Base-by-base conservation (phyloP, 192 early-diverging fungal species). In the Chytriomyces sp. region DNA sequence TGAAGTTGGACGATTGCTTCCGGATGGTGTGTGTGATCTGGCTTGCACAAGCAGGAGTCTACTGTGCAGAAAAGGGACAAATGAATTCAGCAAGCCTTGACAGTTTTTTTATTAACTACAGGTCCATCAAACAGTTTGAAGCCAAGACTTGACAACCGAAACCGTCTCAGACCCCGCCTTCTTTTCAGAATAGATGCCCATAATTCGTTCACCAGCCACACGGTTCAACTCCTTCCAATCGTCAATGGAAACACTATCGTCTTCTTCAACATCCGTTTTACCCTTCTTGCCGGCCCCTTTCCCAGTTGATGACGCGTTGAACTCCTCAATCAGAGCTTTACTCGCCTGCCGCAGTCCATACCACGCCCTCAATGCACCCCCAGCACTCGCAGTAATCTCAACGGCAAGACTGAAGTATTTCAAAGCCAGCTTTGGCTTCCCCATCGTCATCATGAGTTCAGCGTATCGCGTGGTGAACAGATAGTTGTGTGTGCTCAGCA, bases 401-500 rank as follows among this genome's bases (percentile, higher is more conserved):
- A 97, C 82, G 0, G 93, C 94, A n/a, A 91, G 84, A 82, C 93
- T 93, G 73, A 91, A 97, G 81, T 96, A 89, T 81, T 97, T 96
- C 20, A 96, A 78, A 0, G 96, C 94, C 43, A 94, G 24, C 18
- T 83, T 84, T 11, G 86, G 77, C 79, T 85, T 83, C 9, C 90
- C 89, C 77, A 93, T 82, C 7, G 94, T 91, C 68, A 91, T 94
- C 47, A 91, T 86, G 47, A 97, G 84, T 77, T 99, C 97, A 13
- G 96, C 97, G 69, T 95, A 95, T 62, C 94, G 93, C 45, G 95
- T 85, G 67, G 96, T 90, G 78, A 87, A 91, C 64, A 95, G 89
- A 76, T 95, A 93, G 84, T 95, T 94, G 66, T 86, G 83, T n/a
- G 95, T 94, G 70, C 93, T 90, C 57, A 94, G 87, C 71, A 99